Conservation (phyloP, 164 flowering plant species). For the Stephania yunnanensis region DNA sequence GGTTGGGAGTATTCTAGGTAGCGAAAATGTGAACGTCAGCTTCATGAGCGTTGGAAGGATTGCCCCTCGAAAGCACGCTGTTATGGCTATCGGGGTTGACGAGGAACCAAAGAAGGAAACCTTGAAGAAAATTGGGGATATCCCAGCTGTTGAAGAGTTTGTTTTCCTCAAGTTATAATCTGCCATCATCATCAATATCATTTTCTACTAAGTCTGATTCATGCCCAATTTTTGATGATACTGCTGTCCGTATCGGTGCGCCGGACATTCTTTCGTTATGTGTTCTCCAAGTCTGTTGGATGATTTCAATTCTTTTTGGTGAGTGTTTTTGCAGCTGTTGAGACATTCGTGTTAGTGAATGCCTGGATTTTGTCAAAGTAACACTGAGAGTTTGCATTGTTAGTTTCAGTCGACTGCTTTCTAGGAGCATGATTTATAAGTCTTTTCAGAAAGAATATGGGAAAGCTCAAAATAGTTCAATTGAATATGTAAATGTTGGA, state of each 20-base stretch:
- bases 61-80: slow-evolving; percentile 76
- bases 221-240: slow-evolving; percentile 11
- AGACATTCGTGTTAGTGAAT: neutral
- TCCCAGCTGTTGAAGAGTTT: slow-evolving; percentile 76
- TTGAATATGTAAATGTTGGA: neutral
- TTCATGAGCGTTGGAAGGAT: slow-evolving; percentile 84
- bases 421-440: no score
- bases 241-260: neutral
- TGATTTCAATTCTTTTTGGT: neutral
- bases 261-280: neutral
- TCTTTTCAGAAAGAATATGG: neutral
- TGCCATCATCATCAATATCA: neutral
- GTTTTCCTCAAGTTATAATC: slow-evolving; percentile 63
- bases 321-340: neutral
- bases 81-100: slow-evolving; percentile 90
- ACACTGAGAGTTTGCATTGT: neutral
- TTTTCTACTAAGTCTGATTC: neutral
- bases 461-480: neutral
- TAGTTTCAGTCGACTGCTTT: neutral
- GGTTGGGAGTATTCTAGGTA: slow-evolving; percentile 70
- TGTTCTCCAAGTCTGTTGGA: neutral
- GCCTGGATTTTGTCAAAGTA: neutral
- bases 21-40: slow-evolving; percentile 76
- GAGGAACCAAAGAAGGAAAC: slow-evolving; percentile 54
- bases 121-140: slow-evolving; percentile 60